These are phyloP conservation scores for Salix exigua DNA, from an alignment of 345 rosid genomes.

Conservation along the genomic window DNA sequence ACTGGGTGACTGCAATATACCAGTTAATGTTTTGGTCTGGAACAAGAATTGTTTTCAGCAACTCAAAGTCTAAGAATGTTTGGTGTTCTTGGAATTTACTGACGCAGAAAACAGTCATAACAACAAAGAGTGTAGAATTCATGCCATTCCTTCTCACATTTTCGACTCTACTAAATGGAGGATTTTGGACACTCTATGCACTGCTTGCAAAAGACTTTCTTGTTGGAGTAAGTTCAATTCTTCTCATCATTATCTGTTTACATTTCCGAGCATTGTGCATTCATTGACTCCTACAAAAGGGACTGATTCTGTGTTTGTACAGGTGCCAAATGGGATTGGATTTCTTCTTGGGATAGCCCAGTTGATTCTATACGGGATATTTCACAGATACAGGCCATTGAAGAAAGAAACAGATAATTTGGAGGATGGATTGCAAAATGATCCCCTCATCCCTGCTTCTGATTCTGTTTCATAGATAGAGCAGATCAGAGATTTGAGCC, in stretches of 20 bases:
- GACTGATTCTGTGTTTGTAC: neutral
- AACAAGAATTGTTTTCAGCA: too few relatives aligned
- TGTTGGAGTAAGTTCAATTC: conserved; percentile 40
- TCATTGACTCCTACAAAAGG: too few relatives aligned
- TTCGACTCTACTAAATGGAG: conserved; percentile 45
- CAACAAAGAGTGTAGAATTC: conserved; percentile 54
- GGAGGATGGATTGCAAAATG: conserved; percentile 18
- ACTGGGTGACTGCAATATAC: too few relatives aligned
- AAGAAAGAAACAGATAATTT: conserved; percentile 4
- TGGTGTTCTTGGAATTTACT: neutral
- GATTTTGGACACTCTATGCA: conserved; percentile 53
- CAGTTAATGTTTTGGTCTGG: too few relatives aligned
- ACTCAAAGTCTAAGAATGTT: neutral
- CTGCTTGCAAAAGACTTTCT: conserved; percentile 41
- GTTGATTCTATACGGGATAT: conserved; percentile 43
- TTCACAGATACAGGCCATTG: conserved; percentile 16
- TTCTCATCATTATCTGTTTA: neutral
- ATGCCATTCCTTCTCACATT: conserved; percentile 56
- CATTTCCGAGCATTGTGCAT: too few relatives aligned
- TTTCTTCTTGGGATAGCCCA: conserved; percentile 45
- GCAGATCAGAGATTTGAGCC: too few relatives aligned
- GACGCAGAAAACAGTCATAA: conserved; percentile 49
- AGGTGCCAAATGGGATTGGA: conserved; percentile 61
- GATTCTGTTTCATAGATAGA: too few relatives aligned
- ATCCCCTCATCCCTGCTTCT: conserved; percentile 25